phyloP scores from a whole-genome alignment of 345 rosid species.

The Citrus maxima region DNA sequence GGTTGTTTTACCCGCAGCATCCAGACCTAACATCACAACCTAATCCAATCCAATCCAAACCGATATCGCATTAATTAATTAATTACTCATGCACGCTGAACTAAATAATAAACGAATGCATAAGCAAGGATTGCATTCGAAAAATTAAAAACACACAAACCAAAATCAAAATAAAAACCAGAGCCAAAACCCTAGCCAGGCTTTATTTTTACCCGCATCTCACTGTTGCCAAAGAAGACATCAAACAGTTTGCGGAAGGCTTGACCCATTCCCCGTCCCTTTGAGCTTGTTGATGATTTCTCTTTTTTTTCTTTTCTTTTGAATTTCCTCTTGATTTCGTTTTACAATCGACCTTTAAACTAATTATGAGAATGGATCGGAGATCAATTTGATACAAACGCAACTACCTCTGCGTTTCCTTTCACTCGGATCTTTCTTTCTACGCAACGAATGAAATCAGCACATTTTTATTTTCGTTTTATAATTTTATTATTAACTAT shows the following conservation, averaged over 20 bases:
- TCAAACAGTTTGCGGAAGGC: slow-evolving; percentile 89
- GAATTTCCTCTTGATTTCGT: background rate
- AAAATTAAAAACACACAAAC: background rate
- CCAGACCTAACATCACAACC: slow-evolving; percentile 99
- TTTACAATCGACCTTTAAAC: background rate
- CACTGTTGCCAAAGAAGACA: slow-evolving; percentile 79
- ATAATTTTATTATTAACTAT: too few species aligned
- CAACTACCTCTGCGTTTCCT: background rate
- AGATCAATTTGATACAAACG: background rate
- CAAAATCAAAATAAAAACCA: background rate
- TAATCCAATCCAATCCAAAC: slow-evolving; percentile 33
- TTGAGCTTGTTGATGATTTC: background rate
- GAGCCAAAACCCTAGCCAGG: background rate
- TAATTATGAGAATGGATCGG: background rate
- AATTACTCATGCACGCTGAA: background rate
- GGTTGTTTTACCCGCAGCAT: slow-evolving; percentile 97
- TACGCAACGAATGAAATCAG: background rate
- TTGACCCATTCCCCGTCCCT: slow-evolving; percentile 57
- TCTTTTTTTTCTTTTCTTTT: background rate
- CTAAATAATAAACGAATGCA: slow-evolving; percentile 5
- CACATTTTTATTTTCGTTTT: background rate
- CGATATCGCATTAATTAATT: slow-evolving; percentile 19
- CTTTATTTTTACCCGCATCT: slow-evolving; percentile 66
- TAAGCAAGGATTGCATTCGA: background rate
- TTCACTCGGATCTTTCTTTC: background rate